Evolutionary conservation across 192 early-diverging fungal genomes (phyloP).

Genomic region (Cladochytrium replicatum): DNA sequence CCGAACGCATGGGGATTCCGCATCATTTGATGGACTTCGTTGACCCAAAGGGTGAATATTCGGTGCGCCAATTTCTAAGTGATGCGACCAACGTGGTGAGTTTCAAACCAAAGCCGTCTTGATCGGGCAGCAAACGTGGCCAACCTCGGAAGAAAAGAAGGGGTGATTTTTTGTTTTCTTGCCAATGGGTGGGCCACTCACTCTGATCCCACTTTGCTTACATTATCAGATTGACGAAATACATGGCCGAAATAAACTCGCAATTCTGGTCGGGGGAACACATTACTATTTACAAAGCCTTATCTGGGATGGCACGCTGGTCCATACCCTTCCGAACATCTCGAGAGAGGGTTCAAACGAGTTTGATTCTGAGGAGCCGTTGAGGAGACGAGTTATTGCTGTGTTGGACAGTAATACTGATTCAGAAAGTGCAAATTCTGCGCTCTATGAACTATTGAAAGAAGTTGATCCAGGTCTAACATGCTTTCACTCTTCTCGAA

Average conservation of each 20-base stretch:
- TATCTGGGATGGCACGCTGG: slow-evolving; percentile 66
- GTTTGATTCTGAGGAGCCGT: background rate
- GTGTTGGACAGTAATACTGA: too few relatives aligned
- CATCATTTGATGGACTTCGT: slow-evolving; percentile 87
- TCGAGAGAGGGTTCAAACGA: background rate
- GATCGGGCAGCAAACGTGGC: slow-evolving; percentile 3
- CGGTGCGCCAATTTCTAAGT: slow-evolving; percentile 70
- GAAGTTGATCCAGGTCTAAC: slow-evolving; percentile 71
- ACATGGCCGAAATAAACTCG: slow-evolving; percentile 54
- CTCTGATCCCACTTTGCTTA: background rate
- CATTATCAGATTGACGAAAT: slow-evolving; percentile 62
- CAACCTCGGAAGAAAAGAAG: slow-evolving; percentile 2
- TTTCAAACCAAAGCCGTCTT: background rate
- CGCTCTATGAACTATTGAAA: slow-evolving; percentile 60
- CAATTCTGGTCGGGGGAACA: slow-evolving; percentile 91
- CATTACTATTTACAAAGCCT: slow-evolving; percentile 94
- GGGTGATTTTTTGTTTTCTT: background rate
- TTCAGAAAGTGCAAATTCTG: too few relatives aligned
- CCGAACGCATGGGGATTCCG: slow-evolving; percentile 54
- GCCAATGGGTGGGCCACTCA: background rate
- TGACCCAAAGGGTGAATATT: slow-evolving; percentile 60
- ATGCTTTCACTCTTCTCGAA: too few relatives aligned
- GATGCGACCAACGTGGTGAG: slow-evolving; percentile 63
- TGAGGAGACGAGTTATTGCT: background rate
- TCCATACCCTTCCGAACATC: slow-evolving; percentile 17